phyloP scores from a whole-genome alignment of 768 basidiomycete species.

The Leccinum imitatum region DNA sequence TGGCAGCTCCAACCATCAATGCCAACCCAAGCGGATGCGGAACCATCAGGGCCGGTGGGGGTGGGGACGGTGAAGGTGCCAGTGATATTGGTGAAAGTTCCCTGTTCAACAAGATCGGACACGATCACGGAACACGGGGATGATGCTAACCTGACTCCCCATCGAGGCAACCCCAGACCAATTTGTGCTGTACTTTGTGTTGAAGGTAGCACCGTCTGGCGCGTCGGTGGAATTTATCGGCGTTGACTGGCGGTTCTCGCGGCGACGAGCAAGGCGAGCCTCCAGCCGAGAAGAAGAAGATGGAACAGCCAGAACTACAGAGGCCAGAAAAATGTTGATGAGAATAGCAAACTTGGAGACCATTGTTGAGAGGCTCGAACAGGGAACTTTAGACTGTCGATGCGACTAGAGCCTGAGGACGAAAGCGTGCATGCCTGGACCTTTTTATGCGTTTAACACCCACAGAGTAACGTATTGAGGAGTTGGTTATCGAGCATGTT shows the following conservation, averaged over 20 bases:
- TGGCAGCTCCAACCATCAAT: neutral
- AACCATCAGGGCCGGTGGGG: neutral
- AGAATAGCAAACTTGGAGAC: conserved; percentile 18
- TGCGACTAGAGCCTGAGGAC: neutral
- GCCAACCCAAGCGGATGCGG: neutral
- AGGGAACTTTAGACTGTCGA: neutral
- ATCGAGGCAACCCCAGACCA: conserved; percentile 11
- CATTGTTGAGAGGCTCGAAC: conserved; percentile 10
- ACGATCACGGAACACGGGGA: neutral
- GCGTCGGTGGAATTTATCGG: conserved; percentile 2
- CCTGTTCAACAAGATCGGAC: neutral
- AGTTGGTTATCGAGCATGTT: neutral
- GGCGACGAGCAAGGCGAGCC: conserved; percentile 18
- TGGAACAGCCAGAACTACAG: conserved; percentile 11
- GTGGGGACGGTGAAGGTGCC: neutral
- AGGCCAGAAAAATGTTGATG: conserved; percentile 19
- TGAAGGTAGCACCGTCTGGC: neutral
- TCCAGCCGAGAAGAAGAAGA: conserved; percentile 3
- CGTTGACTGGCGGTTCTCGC: conserved; percentile 13
- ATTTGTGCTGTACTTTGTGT: conserved; percentile 18
- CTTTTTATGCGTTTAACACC: neutral
- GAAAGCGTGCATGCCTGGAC: neutral
- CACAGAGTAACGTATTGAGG: neutral
- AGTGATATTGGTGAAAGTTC: neutral
- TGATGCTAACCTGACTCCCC: neutral